Conservation (phyloP, 2,329 filamentous ascomycete species). For the Boeremia lycopersici region DNA sequence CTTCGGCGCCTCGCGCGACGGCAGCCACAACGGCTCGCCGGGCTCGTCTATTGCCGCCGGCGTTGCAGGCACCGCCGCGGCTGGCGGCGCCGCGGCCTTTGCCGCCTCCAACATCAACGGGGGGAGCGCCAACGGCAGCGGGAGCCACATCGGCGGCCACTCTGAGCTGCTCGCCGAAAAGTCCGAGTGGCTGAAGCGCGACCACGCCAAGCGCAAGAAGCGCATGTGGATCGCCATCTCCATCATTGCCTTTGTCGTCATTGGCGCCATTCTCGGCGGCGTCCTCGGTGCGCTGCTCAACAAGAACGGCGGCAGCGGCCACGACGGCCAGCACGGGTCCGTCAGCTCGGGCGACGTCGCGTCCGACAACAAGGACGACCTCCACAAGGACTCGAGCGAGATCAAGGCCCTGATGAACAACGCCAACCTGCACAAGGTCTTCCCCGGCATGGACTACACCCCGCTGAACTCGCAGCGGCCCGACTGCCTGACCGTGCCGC, state of each 20-base stretch:
- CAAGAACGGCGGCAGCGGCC: constrained; percentile 46
- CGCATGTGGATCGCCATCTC: constrained; percentile 72
- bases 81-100: constrained; percentile 37
- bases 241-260: constrained; percentile 67
- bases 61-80: constrained; percentile 52
- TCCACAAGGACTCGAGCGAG: constrained; percentile 74
- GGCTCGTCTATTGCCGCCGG: constrained; percentile 45
- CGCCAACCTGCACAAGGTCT: constrained; percentile 83
- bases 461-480: constrained; percentile 91
- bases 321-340: constrained; percentile 27
- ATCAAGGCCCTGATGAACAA: constrained; percentile 86
- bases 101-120: constrained; percentile 49
- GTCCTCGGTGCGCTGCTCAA: constrained; percentile 74
- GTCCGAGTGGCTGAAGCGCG: constrained; percentile 65
- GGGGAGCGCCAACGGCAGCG: constrained; percentile 10
- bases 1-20: constrained; percentile 53
- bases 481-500: constrained; percentile 74
- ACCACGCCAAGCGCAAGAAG: constrained; percentile 62
- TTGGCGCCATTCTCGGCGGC: constrained; percentile 75
- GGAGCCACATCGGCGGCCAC: constrained; percentile 16
- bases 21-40: constrained; percentile 50
- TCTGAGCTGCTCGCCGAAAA: constrained; percentile 61
- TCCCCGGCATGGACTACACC: constrained; percentile 94
- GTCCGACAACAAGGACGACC: constrained; percentile 73
- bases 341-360: constrained; percentile 52